Base-by-base conservation (phyloP, 169 alveolate species). In the Plasmodium billcollinsi region DNA sequence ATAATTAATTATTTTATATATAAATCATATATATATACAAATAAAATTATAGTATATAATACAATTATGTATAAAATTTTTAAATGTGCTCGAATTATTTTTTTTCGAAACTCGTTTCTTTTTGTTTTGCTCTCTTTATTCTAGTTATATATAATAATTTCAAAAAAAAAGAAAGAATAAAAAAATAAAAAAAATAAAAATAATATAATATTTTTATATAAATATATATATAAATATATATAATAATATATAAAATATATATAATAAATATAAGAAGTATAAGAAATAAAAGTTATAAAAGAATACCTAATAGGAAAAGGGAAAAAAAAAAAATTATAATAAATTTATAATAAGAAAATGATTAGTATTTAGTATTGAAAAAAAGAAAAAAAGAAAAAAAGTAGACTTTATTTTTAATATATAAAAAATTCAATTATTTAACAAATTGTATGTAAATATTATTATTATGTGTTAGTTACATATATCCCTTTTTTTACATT, bases 41-140 rank as follows among this genome's bases (percentile, higher is more conserved):
- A 61, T 61, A 73, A 56, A 56, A 33, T 33, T 56, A 56, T 12
- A 15, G 21, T 21, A 21, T 56, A 56, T 56, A 52, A 52, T 14
- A 52, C 18, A 52, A 52, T 5, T 47, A 20, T 12, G 45, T 72
- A 73, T 56, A 73, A 43, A 58, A 54, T 56, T 39, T 73, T n/a
- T 39, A 74, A 33, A 47, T 33, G 88, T 74, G 70, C 61, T 74
- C 88, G 88, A 59, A 74, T 73, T 33, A 56, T 56, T 56, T 39
- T 14, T 59, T 43, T 74, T 61, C 88, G 88, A 74, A 74, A 61
- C 88, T 61, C 74, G 74, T 61, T 74, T 74, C 88, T 74, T 15
- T 29, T 62, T 74, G 14, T 74, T 65, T 74, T 52, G 50, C 88
- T 52, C 74, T 50, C 73, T 74, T 74, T 73, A 14, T 54, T 74